phyloP scores from a whole-genome alignment of 176 grass and related monocot genomes.

The Ampelocalamus luodianensis region DNA sequence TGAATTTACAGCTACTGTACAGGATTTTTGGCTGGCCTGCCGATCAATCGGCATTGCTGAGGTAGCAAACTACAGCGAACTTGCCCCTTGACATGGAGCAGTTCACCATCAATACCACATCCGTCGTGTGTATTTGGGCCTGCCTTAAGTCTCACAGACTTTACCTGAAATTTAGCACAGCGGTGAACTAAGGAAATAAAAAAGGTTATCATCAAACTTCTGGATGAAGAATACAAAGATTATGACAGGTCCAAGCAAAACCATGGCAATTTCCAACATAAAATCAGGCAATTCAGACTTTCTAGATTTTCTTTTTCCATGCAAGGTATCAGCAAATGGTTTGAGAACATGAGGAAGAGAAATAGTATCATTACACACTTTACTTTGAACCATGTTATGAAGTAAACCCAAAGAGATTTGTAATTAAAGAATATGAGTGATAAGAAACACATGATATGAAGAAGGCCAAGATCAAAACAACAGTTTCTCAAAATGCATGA shows the following conservation, averaged over 20 bases:
- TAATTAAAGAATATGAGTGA: slow-evolving; percentile 24
- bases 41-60: slow-evolving; percentile 87
- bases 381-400: background rate
- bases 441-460: slow-evolving; percentile 5
- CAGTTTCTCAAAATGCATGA: slow-evolving; percentile 15
- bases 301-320: slow-evolving; percentile 2
- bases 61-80: slow-evolving; percentile 87
- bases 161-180: slow-evolving; percentile 67
- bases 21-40: slow-evolving; percentile 59
- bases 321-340: slow-evolving; percentile 3
- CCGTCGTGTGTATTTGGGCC: slow-evolving; percentile 73
- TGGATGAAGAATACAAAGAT: background rate
- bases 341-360: slow-evolving; percentile 1
- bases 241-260: slow-evolving; percentile 16
- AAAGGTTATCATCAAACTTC: background rate
- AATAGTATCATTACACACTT: background rate
- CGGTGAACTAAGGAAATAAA: slow-evolving; percentile 8
- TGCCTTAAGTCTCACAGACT: slow-evolving; percentile 82
- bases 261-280: slow-evolving; percentile 14
- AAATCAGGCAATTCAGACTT: background rate
- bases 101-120: slow-evolving; percentile 97
- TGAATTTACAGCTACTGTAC: slow-evolving; percentile 67
- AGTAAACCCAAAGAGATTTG: background rate
- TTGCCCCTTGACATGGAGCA: slow-evolving; percentile 77
- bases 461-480: slow-evolving; percentile 30